phyloP scores from a whole-genome alignment of 2,329 filamentous ascomycete species.

The Shiraia sp. region DNA sequence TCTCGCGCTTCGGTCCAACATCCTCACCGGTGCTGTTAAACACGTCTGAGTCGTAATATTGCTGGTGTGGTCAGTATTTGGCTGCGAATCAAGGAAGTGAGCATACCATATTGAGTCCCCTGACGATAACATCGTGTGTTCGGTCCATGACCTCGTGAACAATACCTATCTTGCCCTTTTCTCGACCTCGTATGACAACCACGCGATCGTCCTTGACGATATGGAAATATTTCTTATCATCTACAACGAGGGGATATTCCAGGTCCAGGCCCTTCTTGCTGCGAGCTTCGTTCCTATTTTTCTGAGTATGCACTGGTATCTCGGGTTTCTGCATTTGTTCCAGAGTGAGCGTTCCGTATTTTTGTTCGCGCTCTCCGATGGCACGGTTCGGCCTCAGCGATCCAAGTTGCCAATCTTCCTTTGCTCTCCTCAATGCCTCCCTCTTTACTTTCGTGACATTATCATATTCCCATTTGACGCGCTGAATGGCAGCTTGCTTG shows the following conservation, averaged over 20 bases:
- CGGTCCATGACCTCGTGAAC: conserved; percentile 59
- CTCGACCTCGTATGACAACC: conserved; percentile 74
- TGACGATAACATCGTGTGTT: conserved; percentile 39
- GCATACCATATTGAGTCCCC: conserved; percentile 47
- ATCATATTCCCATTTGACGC: conserved; percentile 18
- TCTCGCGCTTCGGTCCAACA: conserved; percentile 50
- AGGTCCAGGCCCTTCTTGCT: conserved; percentile 23
- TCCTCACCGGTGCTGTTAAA: conserved; percentile 29
- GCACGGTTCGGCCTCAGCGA: conserved; percentile 78
- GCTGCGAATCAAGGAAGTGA: background rate
- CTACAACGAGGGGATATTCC: conserved; percentile 33
- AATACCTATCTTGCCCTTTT: conserved; percentile 82
- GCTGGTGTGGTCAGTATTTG: conserved; percentile 25
- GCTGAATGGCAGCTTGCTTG: conserved; percentile 29
- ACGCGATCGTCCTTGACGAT: conserved; percentile 72
- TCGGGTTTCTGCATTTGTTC: conserved; percentile 36
- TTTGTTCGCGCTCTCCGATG: conserved; percentile 60
- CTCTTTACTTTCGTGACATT: conserved; percentile 42
- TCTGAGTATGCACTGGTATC: conserved; percentile 43
- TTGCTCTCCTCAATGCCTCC: conserved; percentile 60
- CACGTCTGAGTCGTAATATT: conserved; percentile 48
- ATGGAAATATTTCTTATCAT: conserved; percentile 35
- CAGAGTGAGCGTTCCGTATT: conserved; percentile 61
- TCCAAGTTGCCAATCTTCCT: conserved; percentile 79
- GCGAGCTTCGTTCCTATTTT: conserved; percentile 20